phyloP scores from a whole-genome alignment of 2,329 filamentous ascomycete genomes.

The Nemania sp. region DNA sequence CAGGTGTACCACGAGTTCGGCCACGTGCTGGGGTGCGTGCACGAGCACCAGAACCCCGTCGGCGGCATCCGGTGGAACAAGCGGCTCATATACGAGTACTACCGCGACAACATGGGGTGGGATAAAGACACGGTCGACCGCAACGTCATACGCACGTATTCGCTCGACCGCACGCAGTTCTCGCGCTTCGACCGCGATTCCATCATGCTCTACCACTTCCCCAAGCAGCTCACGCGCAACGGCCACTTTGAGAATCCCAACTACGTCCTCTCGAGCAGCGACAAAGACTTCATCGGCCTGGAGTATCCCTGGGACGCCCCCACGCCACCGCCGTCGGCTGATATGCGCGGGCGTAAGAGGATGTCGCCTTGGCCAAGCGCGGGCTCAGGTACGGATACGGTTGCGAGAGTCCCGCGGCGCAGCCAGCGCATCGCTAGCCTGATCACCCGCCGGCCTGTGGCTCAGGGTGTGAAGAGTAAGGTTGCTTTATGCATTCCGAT shows the following conservation, averaged over 20 bases:
- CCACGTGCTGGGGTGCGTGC: constrained; percentile 14
- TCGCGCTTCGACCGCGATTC: constrained; percentile 9
- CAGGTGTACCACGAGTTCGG: constrained; percentile 14
- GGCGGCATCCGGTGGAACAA: constrained; percentile 7
- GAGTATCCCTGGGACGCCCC: neutral
- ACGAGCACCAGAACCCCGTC: constrained; percentile 14
- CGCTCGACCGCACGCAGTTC: neutral
- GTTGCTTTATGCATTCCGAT: neutral
- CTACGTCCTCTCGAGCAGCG: constrained; percentile 2
- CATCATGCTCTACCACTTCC: constrained; percentile 16
- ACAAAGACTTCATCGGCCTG: constrained; percentile 6
- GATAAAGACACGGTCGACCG: neutral
- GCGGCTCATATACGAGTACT: constrained; percentile 1
- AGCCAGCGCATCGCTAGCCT: neutral
- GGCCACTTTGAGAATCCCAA: constrained; percentile 1
- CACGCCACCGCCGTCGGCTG: neutral
- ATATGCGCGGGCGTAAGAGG: neutral
- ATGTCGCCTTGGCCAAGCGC: too few species aligned
- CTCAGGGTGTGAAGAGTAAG: neutral
- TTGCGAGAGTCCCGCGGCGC: neutral
- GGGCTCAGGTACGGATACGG: too few species aligned
- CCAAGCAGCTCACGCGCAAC: constrained; percentile 6
- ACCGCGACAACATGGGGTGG: constrained; percentile 4
- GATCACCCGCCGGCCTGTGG: neutral
- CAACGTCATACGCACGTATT: constrained; percentile 6